Percentiles rank a stretch among this genome's conserved stretches.
phyloP scores from a whole-genome alignment of 768 basidiomycete genomes.

The Phanerochaete carnosa region DNA sequence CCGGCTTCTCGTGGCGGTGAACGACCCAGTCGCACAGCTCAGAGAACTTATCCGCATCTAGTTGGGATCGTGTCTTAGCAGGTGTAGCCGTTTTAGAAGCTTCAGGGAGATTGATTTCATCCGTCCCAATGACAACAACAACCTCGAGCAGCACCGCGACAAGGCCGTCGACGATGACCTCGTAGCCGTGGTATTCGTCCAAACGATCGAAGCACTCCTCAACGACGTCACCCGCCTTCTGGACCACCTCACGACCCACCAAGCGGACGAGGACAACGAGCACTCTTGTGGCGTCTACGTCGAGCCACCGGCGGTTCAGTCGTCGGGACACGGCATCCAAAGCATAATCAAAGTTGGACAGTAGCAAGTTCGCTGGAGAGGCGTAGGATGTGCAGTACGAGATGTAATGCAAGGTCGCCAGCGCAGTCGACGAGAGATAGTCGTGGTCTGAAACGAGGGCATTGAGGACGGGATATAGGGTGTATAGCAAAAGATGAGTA shows the following conservation, averaged over 20 bases:
- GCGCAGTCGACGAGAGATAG: constrained; percentile 71
- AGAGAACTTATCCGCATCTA: constrained; percentile 37
- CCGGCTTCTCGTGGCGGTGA: constrained; percentile 37
- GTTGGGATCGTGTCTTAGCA: not conserved
- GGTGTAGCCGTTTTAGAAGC: not conserved
- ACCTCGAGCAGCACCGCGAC: constrained; percentile 86
- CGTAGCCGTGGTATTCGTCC: constrained; percentile 95
- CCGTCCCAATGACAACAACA: constrained; percentile 68
- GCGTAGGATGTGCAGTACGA: constrained; percentile 80
- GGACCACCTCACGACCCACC: constrained; percentile 83
- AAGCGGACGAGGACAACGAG: constrained; percentile 81
- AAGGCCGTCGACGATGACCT: constrained; percentile 78
- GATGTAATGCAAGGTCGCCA: constrained; percentile 68
- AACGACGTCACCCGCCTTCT: constrained; percentile 88
- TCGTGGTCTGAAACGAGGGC: constrained; percentile 73
- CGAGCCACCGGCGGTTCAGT: constrained; percentile 76
- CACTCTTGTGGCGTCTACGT: constrained; percentile 86
- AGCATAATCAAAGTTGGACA: constrained; percentile 96
- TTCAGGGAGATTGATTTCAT: constrained; percentile 32
- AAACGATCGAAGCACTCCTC: constrained; percentile 97
- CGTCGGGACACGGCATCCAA: constrained; percentile 87
- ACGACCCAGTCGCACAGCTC: constrained; percentile 66
- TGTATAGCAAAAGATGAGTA: constrained; percentile 67
- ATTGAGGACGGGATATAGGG: constrained; percentile 83
- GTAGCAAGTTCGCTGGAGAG: constrained; percentile 81